phyloP scores from a whole-genome alignment of 352 stramenopile species.

The Globisporangium nodosum region DNA sequence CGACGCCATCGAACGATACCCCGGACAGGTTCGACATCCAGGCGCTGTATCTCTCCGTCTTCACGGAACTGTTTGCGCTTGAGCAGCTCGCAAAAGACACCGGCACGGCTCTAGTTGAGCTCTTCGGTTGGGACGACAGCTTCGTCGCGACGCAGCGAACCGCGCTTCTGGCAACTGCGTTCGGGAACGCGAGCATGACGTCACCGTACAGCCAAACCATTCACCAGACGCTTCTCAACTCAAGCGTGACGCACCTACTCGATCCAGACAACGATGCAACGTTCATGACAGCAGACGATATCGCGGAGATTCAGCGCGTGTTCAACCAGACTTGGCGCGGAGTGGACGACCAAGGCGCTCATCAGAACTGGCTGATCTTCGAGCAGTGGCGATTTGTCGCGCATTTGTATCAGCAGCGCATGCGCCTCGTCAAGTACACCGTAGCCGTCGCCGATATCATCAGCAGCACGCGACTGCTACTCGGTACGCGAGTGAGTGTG shows the following conservation, averaged over 20 bases:
- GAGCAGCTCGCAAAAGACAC: slow-evolving; percentile 15
- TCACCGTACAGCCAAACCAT: slow-evolving; percentile 50
- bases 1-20: slow-evolving; percentile 34
- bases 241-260: slow-evolving; percentile 26
- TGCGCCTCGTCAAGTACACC: slow-evolving; percentile 32
- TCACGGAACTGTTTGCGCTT: slow-evolving; percentile 38
- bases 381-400: slow-evolving; percentile 39
- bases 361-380: slow-evolving; percentile 41
- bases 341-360: slow-evolving; percentile 27
- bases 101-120: slow-evolving; percentile 18
- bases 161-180: slow-evolving; percentile 24
- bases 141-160: slow-evolving; percentile 26
- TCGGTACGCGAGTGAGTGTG: slow-evolving; percentile 15
- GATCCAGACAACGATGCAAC: slow-evolving; percentile 39
- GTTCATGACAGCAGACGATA: slow-evolving; percentile 27
- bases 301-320: slow-evolving; percentile 28
- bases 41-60: slow-evolving; percentile 32
- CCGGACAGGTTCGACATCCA: slow-evolving; percentile 35
- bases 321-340: slow-evolving; percentile 56
- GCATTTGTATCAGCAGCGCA: slow-evolving; percentile 37
- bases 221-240: slow-evolving; percentile 45
- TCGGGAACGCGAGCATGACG: slow-evolving; percentile 28
- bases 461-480: slow-evolving; percentile 22
- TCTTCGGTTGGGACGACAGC: slow-evolving; percentile 53
- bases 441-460: slow-evolving; percentile 25